Evolutionary conservation across 1,139 yeast genomes (phyloP).

Genomic region (Pichia sp.): DNA sequence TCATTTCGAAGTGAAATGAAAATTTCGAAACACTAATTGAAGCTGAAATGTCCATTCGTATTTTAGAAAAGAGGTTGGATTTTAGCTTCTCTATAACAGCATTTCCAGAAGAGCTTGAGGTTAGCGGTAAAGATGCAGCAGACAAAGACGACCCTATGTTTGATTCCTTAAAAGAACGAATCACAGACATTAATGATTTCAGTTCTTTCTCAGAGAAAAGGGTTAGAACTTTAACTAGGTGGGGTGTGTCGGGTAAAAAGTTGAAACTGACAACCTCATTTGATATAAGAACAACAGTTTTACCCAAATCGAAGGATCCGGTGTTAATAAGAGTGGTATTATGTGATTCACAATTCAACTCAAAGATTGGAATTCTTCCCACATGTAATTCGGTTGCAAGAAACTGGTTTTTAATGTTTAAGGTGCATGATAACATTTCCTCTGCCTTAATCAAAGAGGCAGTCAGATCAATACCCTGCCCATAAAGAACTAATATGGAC

Average conservation of each 20-base stretch:
- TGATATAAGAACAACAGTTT: constrained; percentile 19
- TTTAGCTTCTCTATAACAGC: constrained; percentile 3
- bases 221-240: constrained; percentile 21
- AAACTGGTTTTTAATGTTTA: constrained; percentile 16
- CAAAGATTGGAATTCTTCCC: constrained; percentile 17
- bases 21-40: constrained; percentile 17
- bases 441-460: constrained; percentile 18
- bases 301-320: constrained; percentile 23
- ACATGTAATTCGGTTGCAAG: constrained; percentile 12
- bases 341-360: constrained; percentile 18
- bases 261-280: constrained; percentile 21
- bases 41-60: constrained; percentile 15
- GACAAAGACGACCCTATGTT: not conserved
- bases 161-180: constrained; percentile 3
- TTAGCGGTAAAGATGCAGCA: not conserved
- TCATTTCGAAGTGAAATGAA: constrained; percentile 18
- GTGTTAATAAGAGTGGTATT: constrained; percentile 21
- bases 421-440: constrained; percentile 22
- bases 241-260: constrained; percentile 22
- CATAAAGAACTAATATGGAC: constrained; percentile 18
- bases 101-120: constrained; percentile 2
- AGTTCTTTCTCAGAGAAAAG: constrained; percentile 21
- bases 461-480: constrained; percentile 18
- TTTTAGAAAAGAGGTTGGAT: constrained; percentile 2
- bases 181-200: constrained; percentile 18